Conservation (phyloP, 441 rosid species). For the Arabidopsis lyrata region DNA sequence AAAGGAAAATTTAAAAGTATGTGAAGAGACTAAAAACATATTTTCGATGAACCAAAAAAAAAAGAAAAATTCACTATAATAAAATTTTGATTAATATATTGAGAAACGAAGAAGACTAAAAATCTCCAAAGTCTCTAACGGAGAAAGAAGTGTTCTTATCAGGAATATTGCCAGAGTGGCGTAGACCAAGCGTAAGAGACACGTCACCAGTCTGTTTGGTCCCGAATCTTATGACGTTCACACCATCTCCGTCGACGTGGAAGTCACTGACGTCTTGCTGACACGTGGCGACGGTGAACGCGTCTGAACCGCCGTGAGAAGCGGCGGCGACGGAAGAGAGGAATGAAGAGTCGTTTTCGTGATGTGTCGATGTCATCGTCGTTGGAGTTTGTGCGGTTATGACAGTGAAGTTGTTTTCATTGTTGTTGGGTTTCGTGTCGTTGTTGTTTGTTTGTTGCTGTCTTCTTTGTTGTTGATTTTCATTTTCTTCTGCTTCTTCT, state of each 20-base stretch:
- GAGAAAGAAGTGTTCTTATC: constrained; percentile 78
- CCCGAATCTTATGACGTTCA: constrained; percentile 72
- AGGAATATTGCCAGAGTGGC: constrained; percentile 84
- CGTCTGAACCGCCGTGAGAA: constrained; percentile 40
- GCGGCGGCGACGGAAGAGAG: constrained; percentile 36
- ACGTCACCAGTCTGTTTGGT: constrained; percentile 86
- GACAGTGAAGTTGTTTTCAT: constrained; percentile 50
- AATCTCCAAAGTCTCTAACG: constrained; percentile 78
- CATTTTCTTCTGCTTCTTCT: constrained; percentile 39
- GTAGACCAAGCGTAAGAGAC: constrained; percentile 96
- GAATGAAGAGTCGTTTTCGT: constrained; percentile 68
- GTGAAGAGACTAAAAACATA: constrained; percentile 19
- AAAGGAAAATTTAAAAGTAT: background rate
- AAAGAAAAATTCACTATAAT: constrained; percentile 14
- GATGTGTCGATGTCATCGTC: constrained; percentile 54
- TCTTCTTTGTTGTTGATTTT: constrained; percentile 43
- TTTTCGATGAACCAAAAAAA: background rate
- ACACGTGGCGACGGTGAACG: constrained; percentile 40
- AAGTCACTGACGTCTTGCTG: constrained; percentile 50
- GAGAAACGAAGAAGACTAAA: constrained; percentile 51
- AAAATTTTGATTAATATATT: constrained; percentile 31
- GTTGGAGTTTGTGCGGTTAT: constrained; percentile 60
- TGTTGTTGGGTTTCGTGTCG: constrained; percentile 45
- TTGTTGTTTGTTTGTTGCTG: constrained; percentile 47
- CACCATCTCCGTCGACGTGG: constrained; percentile 56